Evolutionary conservation across 208 protist genomes (phyloP).

Genomic region (Borovskyia barvae): DNA sequence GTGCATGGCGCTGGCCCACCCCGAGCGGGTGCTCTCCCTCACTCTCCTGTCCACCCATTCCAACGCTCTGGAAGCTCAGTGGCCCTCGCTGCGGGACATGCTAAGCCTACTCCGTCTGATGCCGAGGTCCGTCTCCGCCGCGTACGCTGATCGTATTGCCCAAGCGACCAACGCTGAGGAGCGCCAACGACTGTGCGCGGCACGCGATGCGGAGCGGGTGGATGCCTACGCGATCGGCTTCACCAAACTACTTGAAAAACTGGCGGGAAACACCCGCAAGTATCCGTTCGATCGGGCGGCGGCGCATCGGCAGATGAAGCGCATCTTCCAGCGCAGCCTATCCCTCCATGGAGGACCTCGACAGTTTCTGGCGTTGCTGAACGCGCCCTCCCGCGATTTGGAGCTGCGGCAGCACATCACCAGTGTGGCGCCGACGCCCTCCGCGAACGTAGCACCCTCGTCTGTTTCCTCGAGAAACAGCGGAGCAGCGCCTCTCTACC

Average conservation of each 20-base stretch:
- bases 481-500: conserved; percentile 11
- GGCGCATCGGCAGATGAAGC: conserved; percentile 27
- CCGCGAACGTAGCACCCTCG: background rate
- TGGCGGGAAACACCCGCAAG: conserved; percentile 29
- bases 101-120: conserved; percentile 33
- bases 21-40: conserved; percentile 45
- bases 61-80: conserved; percentile 18
- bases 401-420: conserved; percentile 31
- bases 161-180: conserved; percentile 24
- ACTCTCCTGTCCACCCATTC: conserved; percentile 51
- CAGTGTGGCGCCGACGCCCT: conserved; percentile 8
- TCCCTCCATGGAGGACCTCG: conserved; percentile 41
- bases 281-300: conserved; percentile 39
- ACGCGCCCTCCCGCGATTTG: conserved; percentile 28
- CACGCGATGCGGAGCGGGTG: conserved; percentile 32
- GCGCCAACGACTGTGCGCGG: conserved; percentile 17
- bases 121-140: conserved; percentile 31
- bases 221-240: conserved; percentile 33
- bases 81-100: conserved; percentile 45
- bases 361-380: conserved; percentile 64
- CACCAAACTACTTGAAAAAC: conserved; percentile 30
- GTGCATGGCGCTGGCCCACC: conserved; percentile 49
- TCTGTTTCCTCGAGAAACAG: background rate
- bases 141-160: conserved; percentile 27
- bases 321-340: conserved; percentile 42